Conservation (phyloP, 1,284 basidiomycete species). For the Coniophora puteana region DNA sequence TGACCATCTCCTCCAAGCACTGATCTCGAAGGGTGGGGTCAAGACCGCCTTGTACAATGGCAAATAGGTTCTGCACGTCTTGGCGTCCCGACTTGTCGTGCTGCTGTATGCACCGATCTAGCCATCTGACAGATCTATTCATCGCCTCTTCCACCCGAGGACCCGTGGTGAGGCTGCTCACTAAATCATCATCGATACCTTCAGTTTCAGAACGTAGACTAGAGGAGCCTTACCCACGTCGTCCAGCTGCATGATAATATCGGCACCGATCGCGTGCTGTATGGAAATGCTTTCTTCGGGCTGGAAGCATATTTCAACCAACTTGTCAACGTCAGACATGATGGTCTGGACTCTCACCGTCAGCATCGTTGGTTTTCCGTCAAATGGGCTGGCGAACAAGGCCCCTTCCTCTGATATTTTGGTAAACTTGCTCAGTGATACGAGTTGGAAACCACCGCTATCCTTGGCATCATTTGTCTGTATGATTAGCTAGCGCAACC, state of each 20-base stretch:
- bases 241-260: slow-evolving; percentile 90
- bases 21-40: slow-evolving; percentile 62
- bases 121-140: slow-evolving; percentile 78
- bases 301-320: no score
- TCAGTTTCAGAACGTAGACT: background rate
- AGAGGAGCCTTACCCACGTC: slow-evolving; percentile 66
- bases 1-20: slow-evolving; percentile 78
- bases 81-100: slow-evolving; percentile 65
- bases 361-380: slow-evolving; percentile 78
- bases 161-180: slow-evolving; percentile 70
- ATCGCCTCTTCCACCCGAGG: slow-evolving; percentile 82
- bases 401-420: slow-evolving; percentile 85
- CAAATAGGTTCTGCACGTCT: slow-evolving; percentile 75
- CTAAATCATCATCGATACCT: slow-evolving; percentile 36
- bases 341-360: slow-evolving; percentile 48
- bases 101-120: slow-evolving; percentile 76
- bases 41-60: slow-evolving; percentile 84
- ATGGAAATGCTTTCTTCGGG: slow-evolving; percentile 85
- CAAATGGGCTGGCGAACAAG: slow-evolving; percentile 77
- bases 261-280: slow-evolving; percentile 82
- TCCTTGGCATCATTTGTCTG: no score
- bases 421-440: slow-evolving; percentile 80
- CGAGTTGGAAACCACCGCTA: slow-evolving; percentile 84
- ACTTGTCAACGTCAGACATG: slow-evolving; percentile 13
- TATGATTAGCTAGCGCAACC: slow-evolving; percentile 1